Conservation (phyloP, 2,329 filamentous ascomycete species). For the Erysiphe pulchra region DNA sequence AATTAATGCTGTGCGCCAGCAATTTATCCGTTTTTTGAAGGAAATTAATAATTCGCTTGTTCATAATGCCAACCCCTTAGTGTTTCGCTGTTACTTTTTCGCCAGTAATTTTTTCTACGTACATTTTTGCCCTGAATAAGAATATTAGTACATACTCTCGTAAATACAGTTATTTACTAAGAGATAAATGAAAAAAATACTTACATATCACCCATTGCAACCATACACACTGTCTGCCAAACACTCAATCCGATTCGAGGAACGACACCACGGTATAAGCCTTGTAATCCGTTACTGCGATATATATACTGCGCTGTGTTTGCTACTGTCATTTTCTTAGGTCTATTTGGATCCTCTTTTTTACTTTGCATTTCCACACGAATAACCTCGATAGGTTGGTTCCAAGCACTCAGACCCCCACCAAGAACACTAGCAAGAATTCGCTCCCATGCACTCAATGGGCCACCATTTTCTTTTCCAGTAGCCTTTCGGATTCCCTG, state of each 20-base stretch:
- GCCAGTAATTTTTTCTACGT: conserved; percentile 40
- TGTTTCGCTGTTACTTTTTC: conserved; percentile 40
- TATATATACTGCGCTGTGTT: conserved; percentile 80
- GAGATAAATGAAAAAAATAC: conserved; percentile 16
- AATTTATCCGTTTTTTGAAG: too few species aligned
- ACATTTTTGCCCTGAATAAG: conserved; percentile 31
- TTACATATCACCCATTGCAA: conserved; percentile 92
- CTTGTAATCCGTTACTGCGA: conserved; percentile 60
- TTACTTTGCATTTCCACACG: conserved; percentile 99
- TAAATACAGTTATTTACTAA: too few species aligned
- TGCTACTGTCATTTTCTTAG: conserved; percentile 95
- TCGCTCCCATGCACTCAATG: conserved; percentile 64
- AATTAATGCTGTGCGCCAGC: too few species aligned
- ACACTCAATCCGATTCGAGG: conserved; percentile 85
- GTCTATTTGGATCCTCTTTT: conserved; percentile 88
- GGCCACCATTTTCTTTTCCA: conserved; percentile 55
- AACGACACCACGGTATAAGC: conserved; percentile 84
- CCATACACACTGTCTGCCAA: conserved; percentile 99
- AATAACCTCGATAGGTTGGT: conserved; percentile 99
- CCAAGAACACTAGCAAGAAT: conserved; percentile 64
- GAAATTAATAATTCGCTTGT: too few species aligned
- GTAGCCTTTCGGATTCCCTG: conserved; percentile 56
- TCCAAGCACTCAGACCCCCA: conserved; percentile 92
- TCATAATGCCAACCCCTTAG: conserved; percentile 16
- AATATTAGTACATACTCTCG: background rate